These are phyloP conservation scores for Colletotrichum liriopes DNA, from an alignment of 2,329 filamentous ascomycete species.

Conservation along the genomic window DNA sequence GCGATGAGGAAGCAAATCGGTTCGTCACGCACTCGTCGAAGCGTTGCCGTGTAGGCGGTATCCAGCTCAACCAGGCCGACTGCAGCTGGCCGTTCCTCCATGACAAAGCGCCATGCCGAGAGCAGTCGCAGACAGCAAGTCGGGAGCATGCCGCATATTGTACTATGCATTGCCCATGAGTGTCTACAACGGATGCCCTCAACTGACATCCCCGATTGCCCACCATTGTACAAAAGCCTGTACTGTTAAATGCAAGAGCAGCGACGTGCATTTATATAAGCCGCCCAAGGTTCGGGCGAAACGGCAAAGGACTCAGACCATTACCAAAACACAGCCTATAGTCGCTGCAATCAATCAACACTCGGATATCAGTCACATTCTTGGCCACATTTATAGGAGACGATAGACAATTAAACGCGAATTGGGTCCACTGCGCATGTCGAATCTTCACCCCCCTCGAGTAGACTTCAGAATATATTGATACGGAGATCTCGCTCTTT, in stretches of 20 bases:
- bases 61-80: not conserved
- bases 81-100: not conserved
- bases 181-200: not conserved
- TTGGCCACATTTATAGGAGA: not conserved
- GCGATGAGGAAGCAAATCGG: constrained; percentile 13
- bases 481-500: not conserved
- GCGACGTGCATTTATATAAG: not conserved
- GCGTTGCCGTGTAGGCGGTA: not conserved
- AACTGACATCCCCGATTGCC: not conserved
- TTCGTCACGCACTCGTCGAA: not conserved
- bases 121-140: not conserved
- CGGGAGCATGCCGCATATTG: not conserved
- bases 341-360: not conserved
- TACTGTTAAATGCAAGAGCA: not conserved
- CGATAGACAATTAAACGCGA: not conserved
- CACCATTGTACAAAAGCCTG: not conserved
- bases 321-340: not conserved
- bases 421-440: not conserved
- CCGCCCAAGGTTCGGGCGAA: not conserved
- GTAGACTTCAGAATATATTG: not conserved
- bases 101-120: not conserved
- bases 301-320: not conserved
- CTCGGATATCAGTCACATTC: not conserved
- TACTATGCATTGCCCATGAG: not conserved
- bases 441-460: not conserved